Evolutionary conservation across 768 basidiomycete species (phyloP), one percentile per base, ranked within the genome.

Genomic region (Piloderma croceum): DNA sequence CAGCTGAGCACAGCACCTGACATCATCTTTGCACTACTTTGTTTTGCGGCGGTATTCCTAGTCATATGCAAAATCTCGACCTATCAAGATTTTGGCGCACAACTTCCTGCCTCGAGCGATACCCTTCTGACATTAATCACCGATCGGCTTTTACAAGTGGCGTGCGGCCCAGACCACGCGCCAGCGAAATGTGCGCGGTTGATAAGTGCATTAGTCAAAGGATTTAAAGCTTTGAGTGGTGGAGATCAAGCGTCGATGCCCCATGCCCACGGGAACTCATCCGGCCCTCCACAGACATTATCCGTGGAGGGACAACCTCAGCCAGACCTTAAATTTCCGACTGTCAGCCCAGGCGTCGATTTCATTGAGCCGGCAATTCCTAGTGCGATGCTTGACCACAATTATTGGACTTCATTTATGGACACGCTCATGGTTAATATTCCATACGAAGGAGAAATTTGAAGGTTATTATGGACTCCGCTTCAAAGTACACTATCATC

Each of bases 381-480:
- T 18, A 64, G 70, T 42, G 50, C 67, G 34, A 65, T 71, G 42
- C 57, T 67, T 31, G 69, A 71, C 42, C 55, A 60, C 21, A 59
- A 62, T 7, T 71, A 71, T 44, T 71, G 69, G 69, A 52, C 61
- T 17, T 62, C 65, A 6, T 70, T 71, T 27, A 56, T 70, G 53
- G 53, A 53, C 11, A 65, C 60, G 38, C 44, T 66, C 6, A 35
- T 20, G 10, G 6, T 32, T 9, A 21, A 41, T n/a, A n/a, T n/a
- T n/a, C n/a, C n/a, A n/a, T n/a, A n/a, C n/a, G n/a, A n/a, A n/a
- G n/a, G n/a, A n/a, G n/a, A n/a, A n/a, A n/a, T n/a, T n/a, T n/a
- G n/a, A n/a, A n/a, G n/a, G n/a, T n/a, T n/a, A n/a, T n/a, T n/a
- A n/a, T n/a, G n/a, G n/a, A n/a, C n/a, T n/a, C n/a, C n/a, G n/a